Conservation (phyloP, 208 protist genomes). For the Jaenimonas drosophilae region DNA sequence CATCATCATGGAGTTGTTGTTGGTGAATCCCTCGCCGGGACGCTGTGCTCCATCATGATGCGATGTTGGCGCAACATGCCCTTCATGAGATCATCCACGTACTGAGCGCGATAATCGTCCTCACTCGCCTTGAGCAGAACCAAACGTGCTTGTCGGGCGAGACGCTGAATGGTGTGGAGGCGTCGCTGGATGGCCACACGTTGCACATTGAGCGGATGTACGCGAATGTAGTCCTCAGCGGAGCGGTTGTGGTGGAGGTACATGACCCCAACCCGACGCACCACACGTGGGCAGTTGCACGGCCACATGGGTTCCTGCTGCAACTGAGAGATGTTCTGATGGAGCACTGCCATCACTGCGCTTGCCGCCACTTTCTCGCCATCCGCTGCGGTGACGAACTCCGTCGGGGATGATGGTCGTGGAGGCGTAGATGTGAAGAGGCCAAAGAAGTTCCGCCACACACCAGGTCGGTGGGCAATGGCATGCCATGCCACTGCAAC, state of each 20-base stretch:
- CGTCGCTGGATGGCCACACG: conserved; percentile 20
- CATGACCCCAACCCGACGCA: background rate
- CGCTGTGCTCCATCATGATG: conserved; percentile 11
- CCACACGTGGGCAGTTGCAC: background rate
- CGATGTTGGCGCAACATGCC: conserved; percentile 12
- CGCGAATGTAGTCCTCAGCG: conserved; percentile 19
- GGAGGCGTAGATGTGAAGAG: too few species aligned
- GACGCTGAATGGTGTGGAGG: conserved; percentile 13
- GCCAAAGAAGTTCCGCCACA: too few species aligned
- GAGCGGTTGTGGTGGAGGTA: conserved; percentile 39
- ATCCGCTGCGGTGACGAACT: too few species aligned
- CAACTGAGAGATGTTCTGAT: too few species aligned
- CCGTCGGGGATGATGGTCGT: too few species aligned
- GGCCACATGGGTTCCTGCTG: too few species aligned
- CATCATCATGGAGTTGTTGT: too few species aligned
- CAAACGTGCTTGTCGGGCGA: conserved; percentile 20
- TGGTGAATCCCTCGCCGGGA: too few species aligned
- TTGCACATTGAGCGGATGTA: conserved; percentile 16
- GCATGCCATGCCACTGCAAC: too few species aligned
- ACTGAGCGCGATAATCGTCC: conserved; percentile 19
- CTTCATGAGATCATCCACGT: conserved; percentile 16
- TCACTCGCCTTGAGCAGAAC: conserved; percentile 20
- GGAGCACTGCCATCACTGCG: too few species aligned
- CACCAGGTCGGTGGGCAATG: too few species aligned
- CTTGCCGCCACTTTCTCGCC: too few species aligned